Evolutionary conservation across 1,139 yeast species (phyloP).

Genomic region (Petasospora fabianii): DNA sequence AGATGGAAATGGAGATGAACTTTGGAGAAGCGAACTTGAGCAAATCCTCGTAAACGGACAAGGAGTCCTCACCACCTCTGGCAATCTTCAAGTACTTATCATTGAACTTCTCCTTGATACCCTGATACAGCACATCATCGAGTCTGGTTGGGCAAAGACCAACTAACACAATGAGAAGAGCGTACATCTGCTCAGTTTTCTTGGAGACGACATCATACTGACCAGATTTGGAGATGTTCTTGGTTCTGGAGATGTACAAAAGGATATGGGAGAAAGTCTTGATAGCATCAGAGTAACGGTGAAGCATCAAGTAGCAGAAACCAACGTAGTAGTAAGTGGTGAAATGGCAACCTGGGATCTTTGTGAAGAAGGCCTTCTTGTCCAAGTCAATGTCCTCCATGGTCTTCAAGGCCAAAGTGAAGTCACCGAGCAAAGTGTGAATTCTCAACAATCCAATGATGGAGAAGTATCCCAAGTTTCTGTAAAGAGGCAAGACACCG

Average conservation of each 20-base stretch:
- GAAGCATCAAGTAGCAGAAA: conserved; percentile 46
- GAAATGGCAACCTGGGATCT: conserved; percentile 45
- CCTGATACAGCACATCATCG: conserved; percentile 40
- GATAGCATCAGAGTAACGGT: conserved; percentile 47
- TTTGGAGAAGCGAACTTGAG: conserved; percentile 45
- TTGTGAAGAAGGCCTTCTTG: conserved; percentile 42
- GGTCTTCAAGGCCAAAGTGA: conserved; percentile 43
- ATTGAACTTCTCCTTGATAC: conserved; percentile 43
- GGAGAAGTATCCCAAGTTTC: conserved; percentile 46
- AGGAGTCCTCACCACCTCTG: conserved; percentile 41
- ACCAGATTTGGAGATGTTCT: conserved; percentile 40
- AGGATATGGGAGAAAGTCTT: conserved; percentile 44
- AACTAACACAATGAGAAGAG: conserved; percentile 42
- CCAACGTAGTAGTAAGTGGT: conserved; percentile 49
- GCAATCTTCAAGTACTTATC: conserved; percentile 41
- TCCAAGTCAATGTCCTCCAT: conserved; percentile 44
- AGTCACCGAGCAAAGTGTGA: conserved; percentile 46
- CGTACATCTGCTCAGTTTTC: conserved; percentile 49
- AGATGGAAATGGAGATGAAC: conserved; percentile 40
- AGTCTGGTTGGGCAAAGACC: conserved; percentile 44
- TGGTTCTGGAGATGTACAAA: conserved; percentile 42
- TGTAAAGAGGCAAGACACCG: conserved; percentile 40
- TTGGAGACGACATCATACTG: conserved; percentile 45
- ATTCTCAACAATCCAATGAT: conserved; percentile 45
- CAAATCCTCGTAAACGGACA: conserved; percentile 40